A percentile compares a stretch with the other conserved stretches of the same genome.
Conservation (phyloP, 768 basidiomycete genomes). For the Leccinum sublutescens region DNA sequence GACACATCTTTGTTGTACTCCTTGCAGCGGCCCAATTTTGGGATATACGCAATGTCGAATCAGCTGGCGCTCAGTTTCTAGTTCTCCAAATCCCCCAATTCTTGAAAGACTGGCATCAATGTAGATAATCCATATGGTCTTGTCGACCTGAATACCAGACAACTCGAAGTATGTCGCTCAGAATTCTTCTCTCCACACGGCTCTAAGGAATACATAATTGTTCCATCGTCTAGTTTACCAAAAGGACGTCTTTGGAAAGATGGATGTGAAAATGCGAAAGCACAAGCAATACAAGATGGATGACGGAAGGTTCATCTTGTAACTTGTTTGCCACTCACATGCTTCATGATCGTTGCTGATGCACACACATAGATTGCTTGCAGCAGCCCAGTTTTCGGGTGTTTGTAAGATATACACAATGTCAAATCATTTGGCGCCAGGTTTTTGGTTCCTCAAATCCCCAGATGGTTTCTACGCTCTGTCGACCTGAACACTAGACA, state of each 20-base stretch:
- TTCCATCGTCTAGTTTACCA: neutral
- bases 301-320: neutral
- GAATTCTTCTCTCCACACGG: neutral
- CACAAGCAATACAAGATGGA: neutral
- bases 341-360: no score
- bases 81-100: neutral
- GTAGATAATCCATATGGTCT: neutral
- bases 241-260: neutral
- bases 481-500: neutral
- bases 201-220: neutral
- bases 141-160: neutral
- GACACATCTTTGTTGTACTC: neutral
- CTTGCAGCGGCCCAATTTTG: neutral
- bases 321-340: no score
- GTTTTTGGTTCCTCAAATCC: neutral
- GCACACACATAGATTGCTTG: no score
- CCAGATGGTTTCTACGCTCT: neutral
- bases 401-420: neutral
- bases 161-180: neutral
- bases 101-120: neutral
- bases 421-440: neutral
- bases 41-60: neutral
- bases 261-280: neutral
- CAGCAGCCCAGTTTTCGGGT: neutral
- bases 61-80: neutral